Evolutionary conservation across 129 eudicot genomes (phyloP), one percentile per base, ranked within the genome.

Genomic region (Lactuca saligna): DNA sequence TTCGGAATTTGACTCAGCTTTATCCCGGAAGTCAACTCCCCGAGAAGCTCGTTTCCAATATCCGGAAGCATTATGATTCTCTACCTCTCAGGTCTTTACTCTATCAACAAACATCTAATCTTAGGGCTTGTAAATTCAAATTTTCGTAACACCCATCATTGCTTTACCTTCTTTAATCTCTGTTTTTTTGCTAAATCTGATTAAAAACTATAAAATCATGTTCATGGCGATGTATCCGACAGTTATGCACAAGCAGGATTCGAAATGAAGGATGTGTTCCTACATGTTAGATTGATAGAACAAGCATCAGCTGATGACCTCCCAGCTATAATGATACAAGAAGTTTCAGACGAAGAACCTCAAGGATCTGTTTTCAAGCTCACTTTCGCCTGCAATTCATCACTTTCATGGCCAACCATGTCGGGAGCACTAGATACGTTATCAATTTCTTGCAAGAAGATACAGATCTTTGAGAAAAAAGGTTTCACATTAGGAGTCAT

Each of bases 1-100:
- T 94, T 2, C 74, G 99, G 68, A 90, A 87, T 71, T 86, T 94
- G 84, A 94, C 99, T 50, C 99, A 90, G 89, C 84, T 94, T 42
- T 94, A 94, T 70, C 99, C 99, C 13, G 99, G 99, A 59, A 94
- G 99, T 66, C 99, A 94, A 73, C 89, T 94, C 16, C 99, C 99
- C 0, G 99, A 94, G 78, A 94, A 90, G 77, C 82, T 94, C 15
- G 99, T 94, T 20, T 89, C 99, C 25, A 94, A 90, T 68, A 83
- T 94, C 31, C 83, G 99, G 39, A 94, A 90, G 75, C 99, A 94
- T 79, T 94, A 87, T 61, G 99, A 94, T 79, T 90, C 99, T 15
- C 79, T 94, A 29, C 99, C 99, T 11, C 81, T 90, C 68, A 94
- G 99, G 99, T 94, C 48, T 33, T 14, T 48, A 13, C 41, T 56